Evolutionary conservation across 140 eudicot species (phyloP).

Genomic region (Bidens hawaiensis): DNA sequence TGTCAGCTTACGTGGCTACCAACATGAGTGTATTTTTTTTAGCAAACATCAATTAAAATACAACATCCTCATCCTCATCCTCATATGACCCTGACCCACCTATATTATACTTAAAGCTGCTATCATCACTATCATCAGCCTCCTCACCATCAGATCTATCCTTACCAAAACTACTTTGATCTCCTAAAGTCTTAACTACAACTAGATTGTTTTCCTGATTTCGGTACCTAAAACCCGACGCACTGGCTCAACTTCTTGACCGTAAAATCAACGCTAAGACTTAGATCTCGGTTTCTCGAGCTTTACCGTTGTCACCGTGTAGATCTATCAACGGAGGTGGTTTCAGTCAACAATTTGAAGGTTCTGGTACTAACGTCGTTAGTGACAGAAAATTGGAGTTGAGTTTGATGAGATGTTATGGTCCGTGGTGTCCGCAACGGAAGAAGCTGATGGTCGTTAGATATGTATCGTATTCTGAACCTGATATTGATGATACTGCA

Average conservation of each 20-base stretch:
- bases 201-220: too few relatives aligned
- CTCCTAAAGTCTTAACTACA: too few relatives aligned
- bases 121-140: too few relatives aligned
- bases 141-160: too few relatives aligned
- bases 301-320: slow-evolving; percentile 8
- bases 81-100: too few relatives aligned
- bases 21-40: too few relatives aligned
- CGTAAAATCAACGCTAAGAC: slow-evolving; percentile 44
- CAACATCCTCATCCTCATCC: too few relatives aligned
- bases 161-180: too few relatives aligned
- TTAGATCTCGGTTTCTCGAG: slow-evolving; percentile 33
- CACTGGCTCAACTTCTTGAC: slow-evolving; percentile 60
- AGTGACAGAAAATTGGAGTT: slow-evolving; percentile 19
- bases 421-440: slow-evolving; percentile 48
- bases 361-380: neutral
- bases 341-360: slow-evolving; percentile 10
- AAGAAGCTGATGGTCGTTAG: slow-evolving; percentile 55
- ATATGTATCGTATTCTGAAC: too few relatives aligned
- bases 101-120: too few relatives aligned
- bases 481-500: slow-evolving; percentile 34
- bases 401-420: slow-evolving; percentile 29
- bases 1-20: too few relatives aligned
- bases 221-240: slow-evolving; percentile 58
- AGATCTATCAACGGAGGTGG: slow-evolving; percentile 9
- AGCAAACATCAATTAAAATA: too few relatives aligned